These are phyloP conservation scores for Astraeus odoratus DNA, from an alignment of 768 basidiomycete species.

Conservation along the genomic window DNA sequence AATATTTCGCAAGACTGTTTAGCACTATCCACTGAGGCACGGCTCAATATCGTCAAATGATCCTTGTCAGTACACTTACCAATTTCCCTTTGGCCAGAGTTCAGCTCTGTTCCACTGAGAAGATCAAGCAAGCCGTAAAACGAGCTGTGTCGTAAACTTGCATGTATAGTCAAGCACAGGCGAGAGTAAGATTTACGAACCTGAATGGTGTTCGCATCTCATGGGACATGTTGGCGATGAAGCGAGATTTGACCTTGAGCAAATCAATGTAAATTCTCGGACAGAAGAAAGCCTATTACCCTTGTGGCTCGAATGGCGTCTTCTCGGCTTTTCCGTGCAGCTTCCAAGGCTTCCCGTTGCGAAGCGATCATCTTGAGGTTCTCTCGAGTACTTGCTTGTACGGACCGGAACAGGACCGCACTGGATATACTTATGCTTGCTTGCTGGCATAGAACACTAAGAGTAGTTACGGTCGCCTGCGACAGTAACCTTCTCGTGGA, in stretches of 20 bases:
- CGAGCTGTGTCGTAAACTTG: constrained; percentile 35
- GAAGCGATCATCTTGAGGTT: constrained; percentile 74
- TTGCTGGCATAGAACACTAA: constrained; percentile 65
- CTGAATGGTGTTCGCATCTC: constrained; percentile 74
- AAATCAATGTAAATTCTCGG: too few relatives aligned
- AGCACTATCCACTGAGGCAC: constrained; percentile 56
- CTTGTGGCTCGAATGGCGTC: constrained; percentile 71
- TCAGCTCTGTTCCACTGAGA: constrained; percentile 64
- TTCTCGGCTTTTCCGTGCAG: constrained; percentile 61
- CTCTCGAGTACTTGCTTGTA: constrained; percentile 66
- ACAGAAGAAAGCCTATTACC: constrained; percentile 27
- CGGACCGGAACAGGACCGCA: constrained; percentile 66
- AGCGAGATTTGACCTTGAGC: constrained; percentile 72
- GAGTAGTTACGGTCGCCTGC: constrained; percentile 49
- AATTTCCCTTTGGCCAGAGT: constrained; percentile 63
- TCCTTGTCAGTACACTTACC: constrained; percentile 29
- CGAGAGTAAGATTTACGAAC: constrained; percentile 23
- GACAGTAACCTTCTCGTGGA: constrained; percentile 62
- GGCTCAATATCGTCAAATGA: constrained; percentile 1
- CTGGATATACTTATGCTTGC: constrained; percentile 72
- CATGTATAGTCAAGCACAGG: neutral
- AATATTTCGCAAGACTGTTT: constrained; percentile 73
- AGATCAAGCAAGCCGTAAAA: constrained; percentile 74
- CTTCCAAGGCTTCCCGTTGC: constrained; percentile 62
- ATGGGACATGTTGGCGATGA: constrained; percentile 72